Conservation (phyloP, 768 basidiomycete genomes). For the Rhodotorula babjevae region DNA sequence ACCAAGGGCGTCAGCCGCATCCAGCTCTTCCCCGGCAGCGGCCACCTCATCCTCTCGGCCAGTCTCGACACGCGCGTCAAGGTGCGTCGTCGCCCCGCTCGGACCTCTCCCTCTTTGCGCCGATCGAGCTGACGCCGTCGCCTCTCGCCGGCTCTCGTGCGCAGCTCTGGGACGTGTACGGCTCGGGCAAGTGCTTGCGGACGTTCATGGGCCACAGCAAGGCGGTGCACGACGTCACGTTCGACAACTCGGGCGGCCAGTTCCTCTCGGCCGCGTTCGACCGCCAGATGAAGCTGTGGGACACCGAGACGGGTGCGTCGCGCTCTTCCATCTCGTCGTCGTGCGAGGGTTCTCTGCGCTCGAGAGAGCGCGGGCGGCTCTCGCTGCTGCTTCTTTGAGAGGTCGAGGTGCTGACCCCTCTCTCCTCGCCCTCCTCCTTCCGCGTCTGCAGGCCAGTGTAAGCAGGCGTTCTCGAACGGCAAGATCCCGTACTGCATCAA, state of each 20-base stretch:
- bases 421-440: too few relatives aligned
- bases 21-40: constrained; percentile 83
- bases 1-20: constrained; percentile 93
- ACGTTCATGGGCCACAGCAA: constrained; percentile 97
- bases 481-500: constrained; percentile 93
- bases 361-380: too few relatives aligned
- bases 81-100: constrained; percentile 52
- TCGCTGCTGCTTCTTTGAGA: too few relatives aligned
- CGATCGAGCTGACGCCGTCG: too few relatives aligned
- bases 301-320: constrained; percentile 76
- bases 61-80: constrained; percentile 99
- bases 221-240: constrained; percentile 91
- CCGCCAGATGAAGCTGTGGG: constrained; percentile 97
- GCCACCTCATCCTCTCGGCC: constrained; percentile 85
- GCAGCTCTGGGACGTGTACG: constrained; percentile 96
- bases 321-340: not conserved
- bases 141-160: too few relatives aligned
- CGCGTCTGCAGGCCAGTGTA: constrained; percentile 61
- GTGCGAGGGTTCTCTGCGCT: too few relatives aligned
- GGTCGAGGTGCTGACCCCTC: too few relatives aligned
- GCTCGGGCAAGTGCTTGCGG: constrained; percentile 88
- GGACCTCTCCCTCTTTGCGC: not conserved
- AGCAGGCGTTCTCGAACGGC: constrained; percentile 94
- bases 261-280: constrained; percentile 94
- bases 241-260: constrained; percentile 82